Base-by-base conservation (phyloP, 106 monocot species). In the Acanthochlamys bracteata region DNA sequence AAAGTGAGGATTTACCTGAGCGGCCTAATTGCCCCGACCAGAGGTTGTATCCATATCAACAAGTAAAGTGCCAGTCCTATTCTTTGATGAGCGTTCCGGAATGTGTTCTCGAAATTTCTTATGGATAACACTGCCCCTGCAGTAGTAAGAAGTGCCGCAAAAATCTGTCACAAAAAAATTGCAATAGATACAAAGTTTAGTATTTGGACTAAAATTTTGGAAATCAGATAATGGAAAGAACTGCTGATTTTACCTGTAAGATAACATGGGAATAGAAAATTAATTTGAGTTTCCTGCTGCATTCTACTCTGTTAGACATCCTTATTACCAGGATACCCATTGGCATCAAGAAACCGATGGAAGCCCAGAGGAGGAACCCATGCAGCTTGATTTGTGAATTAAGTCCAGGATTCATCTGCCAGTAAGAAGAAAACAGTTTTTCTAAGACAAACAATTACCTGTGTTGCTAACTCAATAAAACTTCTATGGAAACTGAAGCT, bases 281-380 rank as follows among this genome's bases (percentile, higher is more conserved):
- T 42, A 74, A n/a, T 64, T 70, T 83, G 20, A 71, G 69, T 26
- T 45, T 76, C 59, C 57, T 76, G 21, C 63, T 41, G 41, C 75
- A 75, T 26, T 57, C 25, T 12, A 77, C 82, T 53, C 43, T 66
- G 59, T 43, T 69, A 2, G 90, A 75, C 52, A 80, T 69, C 60
- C 86, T 83, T 10, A 80, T 86, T n/a, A 84, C 7, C 0, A 91
- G 64, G 41, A 91, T 63, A 11, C 91, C 91, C 41, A 86, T 59
- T 25, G 86, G 91, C 86, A 91, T 81, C 41, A 91, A 76, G 59
- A 83, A 81, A 8, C 86, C 91, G 53, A 84, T 27, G 2, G 91
- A 91, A 39, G 80, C 77, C 91, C 91, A 91, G 11, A 84, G 79
- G 13, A 91, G 76, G 62, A 91, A 71, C 24, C 75, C 86, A 81